Evolutionary conservation across 23 red algal species (phyloP), one percentile per base, ranked within the genome.

Genomic region (Gracilaria vermiculophylla): DNA sequence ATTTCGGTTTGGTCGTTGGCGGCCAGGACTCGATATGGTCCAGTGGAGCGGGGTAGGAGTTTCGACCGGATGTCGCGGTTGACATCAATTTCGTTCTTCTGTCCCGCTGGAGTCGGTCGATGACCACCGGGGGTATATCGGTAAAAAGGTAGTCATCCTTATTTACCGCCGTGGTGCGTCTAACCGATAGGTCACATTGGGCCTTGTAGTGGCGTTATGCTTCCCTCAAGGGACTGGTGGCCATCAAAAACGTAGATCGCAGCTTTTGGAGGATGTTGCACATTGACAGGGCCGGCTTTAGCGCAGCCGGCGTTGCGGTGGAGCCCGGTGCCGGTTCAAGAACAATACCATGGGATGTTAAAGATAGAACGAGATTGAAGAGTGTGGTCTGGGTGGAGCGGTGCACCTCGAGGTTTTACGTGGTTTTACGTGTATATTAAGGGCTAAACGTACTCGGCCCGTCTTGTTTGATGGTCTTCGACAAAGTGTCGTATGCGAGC

Each of bases 371-470:
- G 3, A 79, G 42, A 15, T 54, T 10, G 21, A 79, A 79, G 8
- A 50, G 27, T 36, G 80, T 67, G 1, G 60, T 54, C 55, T 34
- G 39, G 7, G 76, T 60, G 2, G 35, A 37, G 0, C 61, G 29
- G 67, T 88, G 64, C 1, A 88, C 83, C 62, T 88, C 42, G 1
- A 65, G 24, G 64, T 88, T 88, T 11, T n/a, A n/a, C n/a, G n/a
- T n/a, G n/a, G n/a, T n/a, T n/a, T n/a, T 73, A 88, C 8, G 60
- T 45, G 14, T 73, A 72, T 15, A 45, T 72, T 10, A 88, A 15
- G 2, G 69, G 64, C 14, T 44, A 17, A 4, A 88, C 52, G 20
- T 57, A 54, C 0, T 36, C 48, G 17, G 72, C 83, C 83, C 83
- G 53, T 1, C 25, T 24, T 3, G 42, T 72, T 28, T 72, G 83